Base-by-base conservation (phyloP, 106 monocot genomes). In the Acanthochlamys bracteata region DNA sequence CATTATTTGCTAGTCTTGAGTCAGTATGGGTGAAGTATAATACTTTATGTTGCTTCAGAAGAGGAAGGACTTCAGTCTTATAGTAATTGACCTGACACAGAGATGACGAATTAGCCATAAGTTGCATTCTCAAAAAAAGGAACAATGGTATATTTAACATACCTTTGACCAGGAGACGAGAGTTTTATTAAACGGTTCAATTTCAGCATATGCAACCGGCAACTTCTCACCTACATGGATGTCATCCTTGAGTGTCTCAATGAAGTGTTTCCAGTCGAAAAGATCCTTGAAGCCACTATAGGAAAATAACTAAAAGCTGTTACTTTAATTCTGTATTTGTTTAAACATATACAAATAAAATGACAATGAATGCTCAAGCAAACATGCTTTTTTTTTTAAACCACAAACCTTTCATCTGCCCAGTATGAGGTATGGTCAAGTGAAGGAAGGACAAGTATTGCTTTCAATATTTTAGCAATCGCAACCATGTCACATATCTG, bases 401-500 rank as follows among this genome's bases (percentile, higher is more conserved):
- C 19, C 40, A 25, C 7, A 25, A 70, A 96, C 96, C 96, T 96
- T 63, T 84, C 78, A 79, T 96, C 96, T 61, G 86, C 85, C 96
- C 96, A 96, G 59, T 78, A 96, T 39, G 96, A 96, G 24, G 74
- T 67, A 72, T 91, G 91, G 51, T 96, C 96, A 27, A 96, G 96
- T 46, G 91, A 91, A 73, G 91, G 96, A 73, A 96, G 90, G 61
- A 96, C 88, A 2, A 96, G 76, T 0, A 91, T 85, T 40, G 91
- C 96, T 78, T 91, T 98, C 85, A 91, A 61, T 42, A 88, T 83
- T 71, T 98, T 98, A 33, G 96, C 96, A 78, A 98, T 75, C 67
- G 96, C 96, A 74, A 91, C 96, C 90, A 98, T 88, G 76, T 98
- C 96, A 75, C 96, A 98, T 20, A 96, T 98, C 96, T 98, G 85